A percentile compares a stretch with the other conserved stretches of the same genome.
Conservation (phyloP, 441 rosid genomes). For the Adansonia gregorii region DNA sequence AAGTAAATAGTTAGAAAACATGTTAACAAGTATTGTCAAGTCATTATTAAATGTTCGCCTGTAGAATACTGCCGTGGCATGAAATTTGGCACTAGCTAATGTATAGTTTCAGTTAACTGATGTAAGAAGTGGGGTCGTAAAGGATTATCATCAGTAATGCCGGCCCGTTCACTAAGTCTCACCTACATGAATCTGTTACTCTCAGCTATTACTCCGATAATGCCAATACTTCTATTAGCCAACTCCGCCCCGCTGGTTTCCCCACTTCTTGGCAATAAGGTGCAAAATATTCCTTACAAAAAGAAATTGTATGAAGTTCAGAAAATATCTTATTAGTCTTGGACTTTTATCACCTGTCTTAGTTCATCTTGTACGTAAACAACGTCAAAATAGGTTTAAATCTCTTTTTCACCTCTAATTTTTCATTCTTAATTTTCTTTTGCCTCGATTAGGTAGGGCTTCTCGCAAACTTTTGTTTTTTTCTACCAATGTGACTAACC, state of each 20-base stretch:
- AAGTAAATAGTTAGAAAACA: neutral
- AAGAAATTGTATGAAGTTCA: conserved; percentile 13
- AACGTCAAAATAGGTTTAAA: conserved; percentile 22
- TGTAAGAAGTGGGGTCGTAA: neutral
- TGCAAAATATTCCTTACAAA: neutral
- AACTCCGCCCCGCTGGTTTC: no score
- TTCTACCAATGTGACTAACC: no score
- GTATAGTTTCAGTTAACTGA: neutral
- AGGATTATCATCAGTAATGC: neutral
- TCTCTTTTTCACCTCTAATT: neutral
- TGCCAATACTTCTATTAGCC: no score
- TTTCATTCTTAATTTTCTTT: neutral
- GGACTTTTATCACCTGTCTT: conserved; percentile 6
- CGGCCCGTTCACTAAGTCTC: neutral
- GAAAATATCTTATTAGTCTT: neutral
- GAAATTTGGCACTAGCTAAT: neutral
- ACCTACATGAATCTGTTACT: neutral
- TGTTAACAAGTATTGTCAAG: neutral
- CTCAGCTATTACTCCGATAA: neutral
- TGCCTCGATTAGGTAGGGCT: no score
- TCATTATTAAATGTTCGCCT: neutral
- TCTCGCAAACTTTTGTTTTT: no score
- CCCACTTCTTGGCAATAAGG: no score
- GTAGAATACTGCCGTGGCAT: neutral
- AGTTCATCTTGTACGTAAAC: conserved; percentile 36